Conservation (phyloP, 192 early-diverging fungal genomes). For the Mortierella claussenii region DNA sequence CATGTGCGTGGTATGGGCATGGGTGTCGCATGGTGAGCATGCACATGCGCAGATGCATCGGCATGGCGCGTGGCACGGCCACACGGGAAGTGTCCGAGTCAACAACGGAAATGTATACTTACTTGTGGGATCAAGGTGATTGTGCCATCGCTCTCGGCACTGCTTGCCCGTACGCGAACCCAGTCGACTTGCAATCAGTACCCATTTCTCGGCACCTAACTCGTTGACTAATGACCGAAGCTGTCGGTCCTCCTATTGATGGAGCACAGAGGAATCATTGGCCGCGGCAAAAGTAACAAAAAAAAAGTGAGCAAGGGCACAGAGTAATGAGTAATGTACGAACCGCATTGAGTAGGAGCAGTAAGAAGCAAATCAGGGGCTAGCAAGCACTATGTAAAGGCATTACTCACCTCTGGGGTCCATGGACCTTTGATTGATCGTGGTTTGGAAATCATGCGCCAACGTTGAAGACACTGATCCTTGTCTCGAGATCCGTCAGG, state of each 20-base stretch:
- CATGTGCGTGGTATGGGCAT: too few species aligned
- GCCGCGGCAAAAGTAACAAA: background rate
- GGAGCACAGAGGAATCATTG: background rate
- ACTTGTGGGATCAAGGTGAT: constrained; percentile 52
- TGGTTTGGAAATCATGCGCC: constrained; percentile 55
- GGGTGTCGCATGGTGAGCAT: too few species aligned
- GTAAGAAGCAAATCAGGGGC: background rate
- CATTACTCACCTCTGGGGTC: constrained; percentile 42
- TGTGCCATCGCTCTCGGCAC: constrained; percentile 53
- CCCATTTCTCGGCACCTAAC: constrained; percentile 51
- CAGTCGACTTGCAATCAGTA: constrained; percentile 38
- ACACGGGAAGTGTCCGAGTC: background rate
- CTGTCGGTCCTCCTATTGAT: constrained; percentile 44
- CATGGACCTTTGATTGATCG: constrained; percentile 52
- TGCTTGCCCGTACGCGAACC: constrained; percentile 47
- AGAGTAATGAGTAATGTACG: too few species aligned
- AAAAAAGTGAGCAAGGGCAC: too few species aligned
- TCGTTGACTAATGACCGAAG: constrained; percentile 38
- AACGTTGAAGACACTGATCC: constrained; percentile 51
- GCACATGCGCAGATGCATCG: too few species aligned
- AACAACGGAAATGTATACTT: constrained; percentile 14
- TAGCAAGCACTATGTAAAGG: background rate
- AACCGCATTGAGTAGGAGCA: too few species aligned
- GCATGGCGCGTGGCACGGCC: too few species aligned
- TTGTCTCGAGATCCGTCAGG: constrained; percentile 52